Evolutionary conservation across 257 asterid genomes (phyloP).

Genomic region (Solanum megistacrolobum): DNA sequence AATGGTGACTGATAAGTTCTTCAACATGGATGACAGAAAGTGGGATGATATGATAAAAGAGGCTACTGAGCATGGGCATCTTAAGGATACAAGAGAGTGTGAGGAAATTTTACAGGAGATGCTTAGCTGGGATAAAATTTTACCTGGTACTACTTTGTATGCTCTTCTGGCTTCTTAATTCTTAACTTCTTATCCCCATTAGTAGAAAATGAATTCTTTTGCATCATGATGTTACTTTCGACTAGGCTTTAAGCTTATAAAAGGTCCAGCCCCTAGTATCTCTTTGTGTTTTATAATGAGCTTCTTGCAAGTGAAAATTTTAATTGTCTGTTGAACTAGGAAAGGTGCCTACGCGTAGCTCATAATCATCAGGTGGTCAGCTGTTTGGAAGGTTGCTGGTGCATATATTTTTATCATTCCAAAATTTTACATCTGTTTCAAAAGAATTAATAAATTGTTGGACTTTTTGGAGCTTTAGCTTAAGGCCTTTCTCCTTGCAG

Average conservation of each 20-base stretch:
- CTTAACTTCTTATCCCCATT: neutral
- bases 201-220: neutral
- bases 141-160: constrained; percentile 52
- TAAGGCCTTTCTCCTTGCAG: neutral
- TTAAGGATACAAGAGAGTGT: constrained; percentile 61
- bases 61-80: constrained; percentile 51
- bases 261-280: neutral
- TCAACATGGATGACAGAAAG: constrained; percentile 58
- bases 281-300: neutral
- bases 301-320: neutral
- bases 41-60: constrained; percentile 81
- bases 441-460: neutral
- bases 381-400: neutral
- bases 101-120: constrained; percentile 79
- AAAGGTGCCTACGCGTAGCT: neutral
- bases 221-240: neutral
- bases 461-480: neutral
- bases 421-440: neutral
- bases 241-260: neutral
- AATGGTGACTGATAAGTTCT: constrained; percentile 42
- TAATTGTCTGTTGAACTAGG: neutral
- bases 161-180: neutral
- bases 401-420: neutral
- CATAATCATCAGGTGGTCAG: neutral
- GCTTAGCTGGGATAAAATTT: constrained; percentile 75